A percentile compares a stretch with the other conserved stretches of the same genome.
phyloP scores from a whole-genome alignment of 2,329 filamentous ascomycete species.

The Setomelanomma holmii region DNA sequence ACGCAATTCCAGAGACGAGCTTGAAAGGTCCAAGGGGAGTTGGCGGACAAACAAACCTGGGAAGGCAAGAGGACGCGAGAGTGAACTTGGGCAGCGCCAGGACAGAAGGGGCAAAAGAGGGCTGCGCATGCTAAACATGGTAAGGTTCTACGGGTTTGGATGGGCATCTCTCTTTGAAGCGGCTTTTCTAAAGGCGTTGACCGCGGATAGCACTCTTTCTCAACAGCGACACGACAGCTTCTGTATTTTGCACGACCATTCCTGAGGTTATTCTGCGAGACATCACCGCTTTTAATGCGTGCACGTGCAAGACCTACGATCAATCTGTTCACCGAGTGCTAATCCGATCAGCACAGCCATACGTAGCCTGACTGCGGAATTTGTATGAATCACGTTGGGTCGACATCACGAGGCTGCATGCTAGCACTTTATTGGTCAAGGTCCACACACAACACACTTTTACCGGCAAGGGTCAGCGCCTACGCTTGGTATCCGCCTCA shows the following conservation, averaged over 20 bases:
- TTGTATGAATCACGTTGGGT: neutral
- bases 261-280: neutral
- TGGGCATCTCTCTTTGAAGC: neutral
- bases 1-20: slow-evolving; percentile 95
- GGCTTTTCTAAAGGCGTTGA: slow-evolving; percentile 5
- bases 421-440: neutral
- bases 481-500: neutral
- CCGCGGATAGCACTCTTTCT: slow-evolving; percentile 7
- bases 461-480: slow-evolving; percentile 3
- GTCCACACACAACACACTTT: neutral
- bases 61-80: slow-evolving; percentile 68
- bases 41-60: slow-evolving; percentile 64
- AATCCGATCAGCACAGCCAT: neutral
- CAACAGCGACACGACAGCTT: slow-evolving; percentile 5
- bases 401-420: slow-evolving; percentile 2
- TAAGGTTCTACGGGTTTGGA: neutral
- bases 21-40: slow-evolving; percentile 84
- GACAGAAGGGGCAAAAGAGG: slow-evolving; percentile 80
- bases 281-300: neutral
- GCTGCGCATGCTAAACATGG: slow-evolving; percentile 78
- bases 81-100: slow-evolving; percentile 82
- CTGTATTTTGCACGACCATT: neutral
- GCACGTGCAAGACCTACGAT: neutral
- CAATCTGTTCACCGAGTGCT: slow-evolving; percentile 3
- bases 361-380: neutral